phyloP scores from a whole-genome alignment of 768 basidiomycete genomes.

The Cyclocybe aegerita region DNA sequence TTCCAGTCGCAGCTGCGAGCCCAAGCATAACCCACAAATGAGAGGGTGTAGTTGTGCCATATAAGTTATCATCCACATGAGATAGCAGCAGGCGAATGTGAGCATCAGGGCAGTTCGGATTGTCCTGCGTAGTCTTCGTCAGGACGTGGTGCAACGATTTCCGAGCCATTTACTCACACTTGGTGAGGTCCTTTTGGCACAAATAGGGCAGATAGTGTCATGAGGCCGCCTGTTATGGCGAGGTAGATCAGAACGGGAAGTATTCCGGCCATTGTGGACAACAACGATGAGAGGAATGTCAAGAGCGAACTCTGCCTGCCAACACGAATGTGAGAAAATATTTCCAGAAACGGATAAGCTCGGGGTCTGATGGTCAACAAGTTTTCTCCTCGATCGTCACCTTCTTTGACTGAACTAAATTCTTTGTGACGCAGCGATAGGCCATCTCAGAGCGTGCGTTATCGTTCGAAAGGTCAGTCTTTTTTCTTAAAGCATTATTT shows the following conservation, averaged over 20 bases:
- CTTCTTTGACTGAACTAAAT: too few relatives aligned
- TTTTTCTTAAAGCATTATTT: too few relatives aligned
- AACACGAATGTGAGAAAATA: background rate
- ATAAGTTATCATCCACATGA: constrained; percentile 98
- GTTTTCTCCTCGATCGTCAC: too few relatives aligned
- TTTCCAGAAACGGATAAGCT: too few relatives aligned
- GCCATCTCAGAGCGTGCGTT: too few relatives aligned
- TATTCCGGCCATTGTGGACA: constrained; percentile 59
- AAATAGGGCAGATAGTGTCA: constrained; percentile 62
- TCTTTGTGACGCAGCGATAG: too few relatives aligned
- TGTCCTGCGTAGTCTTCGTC: constrained; percentile 48
- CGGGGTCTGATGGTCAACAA: too few relatives aligned
- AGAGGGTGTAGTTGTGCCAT: constrained; percentile 92
- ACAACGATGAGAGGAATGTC: constrained; percentile 1
- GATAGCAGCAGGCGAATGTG: constrained; percentile 79
- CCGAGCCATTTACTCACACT: constrained; percentile 56
- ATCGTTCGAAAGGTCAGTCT: too few relatives aligned
- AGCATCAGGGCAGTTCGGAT: constrained; percentile 81
- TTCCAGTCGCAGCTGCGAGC: background rate
- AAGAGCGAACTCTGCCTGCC: background rate
- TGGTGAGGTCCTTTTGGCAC: constrained; percentile 88
- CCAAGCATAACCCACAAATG: constrained; percentile 55
- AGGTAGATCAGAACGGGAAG: constrained; percentile 71
- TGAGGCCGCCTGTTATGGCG: constrained; percentile 62
- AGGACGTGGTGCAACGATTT: background rate